Percentiles rank a stretch among this genome's conserved stretches.
These are phyloP conservation scores for Lipomyces anomalus DNA, from an alignment of 805 yeast species.

Conservation along the genomic window DNA sequence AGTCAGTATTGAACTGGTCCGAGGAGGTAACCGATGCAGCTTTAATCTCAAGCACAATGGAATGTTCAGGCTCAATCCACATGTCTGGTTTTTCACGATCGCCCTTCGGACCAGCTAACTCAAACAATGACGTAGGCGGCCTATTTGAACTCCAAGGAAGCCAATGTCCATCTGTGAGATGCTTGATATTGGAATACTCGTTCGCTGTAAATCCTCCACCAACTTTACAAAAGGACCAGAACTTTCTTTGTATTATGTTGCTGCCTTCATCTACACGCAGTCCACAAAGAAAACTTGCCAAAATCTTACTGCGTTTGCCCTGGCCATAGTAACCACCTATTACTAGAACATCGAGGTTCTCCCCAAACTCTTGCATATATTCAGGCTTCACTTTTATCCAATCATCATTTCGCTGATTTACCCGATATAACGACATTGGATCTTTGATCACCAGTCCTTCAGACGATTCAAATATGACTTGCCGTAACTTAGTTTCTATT, in stretches of 20 bases:
- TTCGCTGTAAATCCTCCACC: slow-evolving; percentile 75
- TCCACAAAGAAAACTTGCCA: slow-evolving; percentile 67
- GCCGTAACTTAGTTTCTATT: slow-evolving; percentile 50
- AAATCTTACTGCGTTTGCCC: slow-evolving; percentile 40
- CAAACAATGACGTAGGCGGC: slow-evolving; percentile 38
- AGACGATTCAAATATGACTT: slow-evolving; percentile 49
- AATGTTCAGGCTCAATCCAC: slow-evolving; percentile 76
- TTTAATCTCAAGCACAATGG: slow-evolving; percentile 75
- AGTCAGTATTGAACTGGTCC: slow-evolving; percentile 53
- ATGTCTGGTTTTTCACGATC: slow-evolving; percentile 47
- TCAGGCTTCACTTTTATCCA: slow-evolving; percentile 94
- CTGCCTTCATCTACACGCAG: slow-evolving; percentile 39
- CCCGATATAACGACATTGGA: slow-evolving; percentile 49
- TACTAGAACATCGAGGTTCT: slow-evolving; percentile 70
- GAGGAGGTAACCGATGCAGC: slow-evolving; percentile 58
- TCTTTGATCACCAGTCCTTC: slow-evolving; percentile 83
- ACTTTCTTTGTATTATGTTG: slow-evolving; percentile 34
- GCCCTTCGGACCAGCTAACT: slow-evolving; percentile 16
- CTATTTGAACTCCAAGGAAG: slow-evolving; percentile 34
- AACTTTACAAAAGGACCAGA: slow-evolving; percentile 66
- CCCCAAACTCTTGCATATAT: slow-evolving; percentile 78
- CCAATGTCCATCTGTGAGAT: slow-evolving; percentile 60
- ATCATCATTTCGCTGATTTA: slow-evolving; percentile 54
- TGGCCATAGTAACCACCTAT: slow-evolving; percentile 73
- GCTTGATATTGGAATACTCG: slow-evolving; percentile 55